Base-by-base conservation (phyloP, 1,284 basidiomycete genomes). In the Afroboletus lepidellus region DNA sequence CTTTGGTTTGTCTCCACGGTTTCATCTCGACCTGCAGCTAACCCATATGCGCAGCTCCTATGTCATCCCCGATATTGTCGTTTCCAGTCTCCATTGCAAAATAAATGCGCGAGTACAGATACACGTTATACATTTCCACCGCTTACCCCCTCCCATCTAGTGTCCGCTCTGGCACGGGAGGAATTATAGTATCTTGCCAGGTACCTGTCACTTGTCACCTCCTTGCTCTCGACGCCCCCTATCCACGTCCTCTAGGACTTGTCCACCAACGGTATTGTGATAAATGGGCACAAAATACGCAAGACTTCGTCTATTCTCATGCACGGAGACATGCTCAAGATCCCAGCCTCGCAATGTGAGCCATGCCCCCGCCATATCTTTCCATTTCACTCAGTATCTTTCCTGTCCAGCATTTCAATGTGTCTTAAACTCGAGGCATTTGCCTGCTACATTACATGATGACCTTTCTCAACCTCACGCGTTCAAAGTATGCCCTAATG, bases 141-240 rank as follows among this genome's bases (percentile, higher is more conserved):
- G 12, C n/a, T 48, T 27, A 60, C 20, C 24, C 1, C 30, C n/a
- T 23, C 27, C 18, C 49, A 8, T 50, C 32, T 43, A 58, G 87
- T 11, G 80, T 90, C 47, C 77, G 75, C 42, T 84, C 86, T n/a
- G 81, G 82, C 34, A 78, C 77, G 5, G 88, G 86, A 46, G 85
- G 85, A 4, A 74, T 87, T 34, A 82, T 90, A 56, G 77, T 90
- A 45, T 90, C 88, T 3, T 90, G 88, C 60, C 84, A 88, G 70
- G 87, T 87, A 64, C 16, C 23, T 23, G 24, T 47, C 20, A 64
- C 16, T 24, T 23, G 24, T 47, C 20, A 15, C 39, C 55, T 39
- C 13, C 33, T 29, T 33, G 15, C 20, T 5, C 24, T 21, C 16
- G 9, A 11, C 39, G 9, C 39, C 23, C 46, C 34, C 24, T 36